A percentile compares a stretch with the other conserved stretches of the same genome.
Conservation (phyloP, 345 rosid species). For the Nephelium lappaceum region DNA sequence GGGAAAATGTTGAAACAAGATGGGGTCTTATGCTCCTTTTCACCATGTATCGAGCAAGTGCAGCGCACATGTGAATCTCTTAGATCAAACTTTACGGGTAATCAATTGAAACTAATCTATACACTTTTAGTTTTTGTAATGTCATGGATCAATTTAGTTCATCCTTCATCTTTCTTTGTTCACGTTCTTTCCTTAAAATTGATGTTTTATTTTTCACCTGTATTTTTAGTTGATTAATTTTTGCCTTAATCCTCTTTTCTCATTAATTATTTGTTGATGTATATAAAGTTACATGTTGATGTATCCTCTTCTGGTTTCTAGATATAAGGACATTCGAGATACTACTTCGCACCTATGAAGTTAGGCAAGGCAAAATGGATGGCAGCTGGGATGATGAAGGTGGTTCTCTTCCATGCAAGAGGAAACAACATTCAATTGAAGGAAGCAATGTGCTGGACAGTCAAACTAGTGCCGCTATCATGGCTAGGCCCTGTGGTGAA, state of each 20-base stretch:
- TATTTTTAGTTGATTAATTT: neutral
- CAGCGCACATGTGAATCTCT: constrained; percentile 87
- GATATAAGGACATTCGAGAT: constrained; percentile 91
- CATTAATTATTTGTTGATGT: neutral
- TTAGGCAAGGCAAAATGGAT: constrained; percentile 63
- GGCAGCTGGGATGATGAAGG: constrained; percentile 36
- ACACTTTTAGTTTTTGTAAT: neutral
- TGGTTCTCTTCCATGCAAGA: constrained; percentile 62
- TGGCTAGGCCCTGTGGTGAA: constrained; percentile 82
- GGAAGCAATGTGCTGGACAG: constrained; percentile 30
- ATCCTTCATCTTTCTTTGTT: neutral
- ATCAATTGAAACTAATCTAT: neutral
- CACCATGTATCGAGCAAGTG: constrained; percentile 97
- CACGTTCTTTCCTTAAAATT: neutral
- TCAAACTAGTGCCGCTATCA: constrained; percentile 36
- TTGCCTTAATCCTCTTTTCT: neutral
- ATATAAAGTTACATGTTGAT: neutral
- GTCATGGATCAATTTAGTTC: neutral
- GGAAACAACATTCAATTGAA: constrained; percentile 59
- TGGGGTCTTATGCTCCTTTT: constrained; percentile 83
- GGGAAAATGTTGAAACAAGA: constrained; percentile 84
- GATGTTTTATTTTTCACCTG: neutral
- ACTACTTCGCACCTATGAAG: constrained; percentile 79
- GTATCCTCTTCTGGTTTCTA: constrained; percentile 31
- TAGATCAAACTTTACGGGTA: constrained; percentile 70